Conservation (phyloP, 2,329 filamentous ascomycete species). For the Pseudocercospora macadamiae region DNA sequence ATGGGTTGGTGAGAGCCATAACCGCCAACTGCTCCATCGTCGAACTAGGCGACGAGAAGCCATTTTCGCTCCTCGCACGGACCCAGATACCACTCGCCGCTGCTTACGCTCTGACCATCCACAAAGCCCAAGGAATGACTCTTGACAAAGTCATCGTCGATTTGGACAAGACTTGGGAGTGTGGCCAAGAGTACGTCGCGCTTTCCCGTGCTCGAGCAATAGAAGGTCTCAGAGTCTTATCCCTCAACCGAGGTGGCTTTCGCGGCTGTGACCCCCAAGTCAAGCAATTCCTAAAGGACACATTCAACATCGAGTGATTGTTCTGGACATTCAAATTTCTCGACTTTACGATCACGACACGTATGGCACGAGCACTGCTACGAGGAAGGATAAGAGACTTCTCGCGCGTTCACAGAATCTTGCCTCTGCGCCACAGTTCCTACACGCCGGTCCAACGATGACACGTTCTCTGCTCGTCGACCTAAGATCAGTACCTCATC, state of each 20-base stretch:
- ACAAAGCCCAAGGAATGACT: constrained; percentile 67
- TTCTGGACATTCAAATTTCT: too few relatives aligned
- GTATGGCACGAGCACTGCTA: too few relatives aligned
- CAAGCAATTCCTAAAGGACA: not conserved
- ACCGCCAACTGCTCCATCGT: constrained; percentile 54
- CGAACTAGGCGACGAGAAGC: constrained; percentile 51
- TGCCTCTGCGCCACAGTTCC: too few relatives aligned
- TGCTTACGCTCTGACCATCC: constrained; percentile 66
- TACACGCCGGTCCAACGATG: too few relatives aligned
- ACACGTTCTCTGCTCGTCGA: too few relatives aligned
- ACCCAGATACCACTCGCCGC: constrained; percentile 64
- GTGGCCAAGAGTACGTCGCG: constrained; percentile 65
- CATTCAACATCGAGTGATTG: not conserved
- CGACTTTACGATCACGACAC: too few relatives aligned
- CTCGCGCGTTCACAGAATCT: too few relatives aligned
- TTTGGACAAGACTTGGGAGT: constrained; percentile 55
- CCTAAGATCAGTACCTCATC: too few relatives aligned
- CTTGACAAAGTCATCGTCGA: constrained; percentile 62
- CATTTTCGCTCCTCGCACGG: constrained; percentile 55
- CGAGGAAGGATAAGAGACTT: too few relatives aligned
- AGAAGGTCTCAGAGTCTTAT: constrained; percentile 38
- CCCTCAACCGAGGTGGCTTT: not conserved
- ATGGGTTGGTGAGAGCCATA: constrained; percentile 52
- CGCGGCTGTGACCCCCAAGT: not conserved
- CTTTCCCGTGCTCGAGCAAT: constrained; percentile 58